phyloP scores from a whole-genome alignment of 306 rosid species.

The Gastrolobium villosum region DNA sequence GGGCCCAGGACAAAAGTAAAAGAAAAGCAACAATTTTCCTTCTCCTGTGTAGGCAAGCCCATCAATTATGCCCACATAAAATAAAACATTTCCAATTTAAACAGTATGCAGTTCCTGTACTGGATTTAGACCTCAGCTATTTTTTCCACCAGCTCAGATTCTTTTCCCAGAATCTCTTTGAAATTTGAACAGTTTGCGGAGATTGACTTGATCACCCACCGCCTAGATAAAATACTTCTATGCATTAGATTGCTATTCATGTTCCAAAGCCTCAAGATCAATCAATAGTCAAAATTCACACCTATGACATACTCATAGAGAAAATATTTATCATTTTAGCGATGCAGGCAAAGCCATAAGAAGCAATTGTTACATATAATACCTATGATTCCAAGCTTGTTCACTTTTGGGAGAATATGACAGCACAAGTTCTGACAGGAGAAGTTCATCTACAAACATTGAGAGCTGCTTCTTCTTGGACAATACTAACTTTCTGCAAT shows the following conservation, averaged over 20 bases:
- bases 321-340: conserved; percentile 29
- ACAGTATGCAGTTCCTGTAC: conserved; percentile 56
- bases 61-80: conserved; percentile 39
- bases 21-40: conserved; percentile 14
- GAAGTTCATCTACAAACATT: conserved; percentile 70
- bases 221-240: conserved; percentile 63
- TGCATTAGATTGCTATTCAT: conserved; percentile 43
- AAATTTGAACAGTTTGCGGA: conserved; percentile 67
- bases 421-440: conserved; percentile 77
- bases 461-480: conserved; percentile 59
- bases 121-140: conserved; percentile 86
- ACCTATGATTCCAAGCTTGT: conserved; percentile 95
- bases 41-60: conserved; percentile 25
- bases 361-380: conserved; percentile 46
- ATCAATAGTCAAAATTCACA: conserved; percentile 30
- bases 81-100: conserved; percentile 54
- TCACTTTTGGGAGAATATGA: conserved; percentile 86
- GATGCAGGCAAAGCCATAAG: conserved; percentile 31
- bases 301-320: conserved; percentile 21
- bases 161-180: conserved; percentile 77
- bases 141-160: conserved; percentile 96
- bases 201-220: conserved; percentile 91
- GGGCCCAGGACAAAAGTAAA: neutral
- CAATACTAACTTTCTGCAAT: conserved; percentile 70
- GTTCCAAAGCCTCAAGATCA: conserved; percentile 36